Percentiles rank a stretch among this genome's conserved stretches.
Evolutionary conservation across 257 asterid species (phyloP).

Genomic region (Solanum gracilifrons): DNA sequence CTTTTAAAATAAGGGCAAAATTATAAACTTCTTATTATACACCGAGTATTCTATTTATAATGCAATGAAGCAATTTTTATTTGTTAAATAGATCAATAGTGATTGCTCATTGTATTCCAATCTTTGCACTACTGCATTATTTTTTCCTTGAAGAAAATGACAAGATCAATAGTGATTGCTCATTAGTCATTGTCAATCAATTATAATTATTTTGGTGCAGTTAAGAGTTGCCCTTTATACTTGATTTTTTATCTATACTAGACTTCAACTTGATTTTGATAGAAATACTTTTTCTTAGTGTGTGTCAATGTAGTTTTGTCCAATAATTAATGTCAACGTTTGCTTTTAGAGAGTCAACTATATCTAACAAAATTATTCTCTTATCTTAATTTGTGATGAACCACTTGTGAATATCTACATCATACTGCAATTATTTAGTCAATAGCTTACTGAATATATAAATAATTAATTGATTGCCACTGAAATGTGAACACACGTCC

Average conservation of each 20-base stretch:
- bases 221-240: neutral
- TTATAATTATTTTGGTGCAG: neutral
- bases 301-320: neutral
- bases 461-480: neutral
- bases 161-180: neutral
- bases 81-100: too few relatives aligned
- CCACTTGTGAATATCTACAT: neutral
- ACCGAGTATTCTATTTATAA: too few relatives aligned
- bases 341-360: neutral
- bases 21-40: too few relatives aligned
- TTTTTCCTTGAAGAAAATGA: too few relatives aligned
- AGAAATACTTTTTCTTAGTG: neutral
- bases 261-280: neutral
- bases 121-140: too few relatives aligned
- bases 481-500: neutral
- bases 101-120: too few relatives aligned
- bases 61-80: too few relatives aligned
- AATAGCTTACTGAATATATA: neutral
- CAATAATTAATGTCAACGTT: neutral
- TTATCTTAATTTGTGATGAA: neutral
- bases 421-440: neutral
- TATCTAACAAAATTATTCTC: neutral
- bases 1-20: too few relatives aligned
- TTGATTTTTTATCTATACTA: neutral
- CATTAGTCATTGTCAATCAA: neutral